Base-by-base conservation (phyloP, 495 filamentous ascomycete genomes). In the Tricharina praecox region DNA sequence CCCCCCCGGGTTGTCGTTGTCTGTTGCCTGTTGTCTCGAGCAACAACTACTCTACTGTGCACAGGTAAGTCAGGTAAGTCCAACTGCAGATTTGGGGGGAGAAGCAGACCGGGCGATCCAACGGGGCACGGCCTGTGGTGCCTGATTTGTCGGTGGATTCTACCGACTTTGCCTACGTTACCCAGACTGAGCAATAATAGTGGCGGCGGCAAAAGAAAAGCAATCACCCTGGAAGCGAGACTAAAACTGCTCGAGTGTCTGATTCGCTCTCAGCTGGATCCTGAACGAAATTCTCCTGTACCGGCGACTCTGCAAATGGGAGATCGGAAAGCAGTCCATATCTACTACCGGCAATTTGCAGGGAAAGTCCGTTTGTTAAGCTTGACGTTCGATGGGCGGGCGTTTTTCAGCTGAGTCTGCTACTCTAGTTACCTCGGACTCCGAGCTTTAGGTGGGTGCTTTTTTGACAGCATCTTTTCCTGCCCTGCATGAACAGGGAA, bases 11-110 rank as follows among this genome's bases (percentile, higher is more conserved):
- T 40, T 40, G 37, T 40, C n/a, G n/a, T n/a, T n/a, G n/a, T 54
- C n/a, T 56, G 45, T 36, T 32, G 7, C 28, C 28, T 45, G 47
- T 26, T 13, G 7, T 32, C 28, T 7, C 28, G 28, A 32, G 28
- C 7, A 7, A 32, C 28, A 7, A 32, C 7, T 7, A 32, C 34
- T 11, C 15, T 15, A 37, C 7, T 37, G 8, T 37, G 34, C 4
- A 37, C 9, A 5, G 34, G n/a, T n/a, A n/a, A n/a, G n/a, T n/a
- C 15, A 18, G 16, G 34, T 5, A 32, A 5, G 34, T 18, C 4
- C 16, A 37, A 8, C 34, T 37, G 34, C 34, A 37, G 34, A 18
- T 9, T 8, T 37, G 8, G 28, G 13, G 18, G 34, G 8, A 18
- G 34, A 37, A 5, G 4, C 34, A n/a, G n/a, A n/a, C n/a, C n/a